Percentiles rank a stretch among this genome's conserved stretches.
Evolutionary conservation across 768 basidiomycete genomes (phyloP).

Genomic region (Mycena kentingensis): DNA sequence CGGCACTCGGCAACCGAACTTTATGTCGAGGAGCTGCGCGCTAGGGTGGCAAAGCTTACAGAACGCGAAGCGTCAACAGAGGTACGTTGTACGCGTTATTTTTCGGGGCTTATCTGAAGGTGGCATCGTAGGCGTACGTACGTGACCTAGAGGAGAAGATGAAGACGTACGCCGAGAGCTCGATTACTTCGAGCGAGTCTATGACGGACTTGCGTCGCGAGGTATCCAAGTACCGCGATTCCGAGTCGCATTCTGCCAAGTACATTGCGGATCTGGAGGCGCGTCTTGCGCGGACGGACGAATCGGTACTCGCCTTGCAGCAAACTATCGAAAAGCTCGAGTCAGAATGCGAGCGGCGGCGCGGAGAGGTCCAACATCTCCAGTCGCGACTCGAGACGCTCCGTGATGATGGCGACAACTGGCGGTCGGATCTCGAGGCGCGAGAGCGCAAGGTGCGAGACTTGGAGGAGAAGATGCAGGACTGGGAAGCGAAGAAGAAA

Average conservation of each 20-base stretch:
- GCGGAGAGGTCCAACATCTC: slow-evolving; percentile 68
- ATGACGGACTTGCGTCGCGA: slow-evolving; percentile 85
- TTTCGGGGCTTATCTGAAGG: slow-evolving; percentile 2
- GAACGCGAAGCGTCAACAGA: slow-evolving; percentile 93
- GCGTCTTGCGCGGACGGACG: slow-evolving; percentile 76
- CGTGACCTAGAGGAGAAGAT: slow-evolving; percentile 93
- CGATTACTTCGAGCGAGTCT: slow-evolving; percentile 73
- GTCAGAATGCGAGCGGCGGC: slow-evolving; percentile 70
- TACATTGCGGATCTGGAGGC: slow-evolving; percentile 89
- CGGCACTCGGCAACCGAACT: slow-evolving; percentile 78
- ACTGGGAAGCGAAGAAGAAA: slow-evolving; percentile 73
- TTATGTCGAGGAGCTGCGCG: slow-evolving; percentile 84
- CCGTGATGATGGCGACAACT: slow-evolving; percentile 74
- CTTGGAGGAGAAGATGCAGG: slow-evolving; percentile 76
- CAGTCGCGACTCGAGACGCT: slow-evolving; percentile 72
- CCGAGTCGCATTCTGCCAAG: slow-evolving; percentile 67
- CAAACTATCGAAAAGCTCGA: slow-evolving; percentile 78
- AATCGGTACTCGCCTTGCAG: slow-evolving; percentile 69
- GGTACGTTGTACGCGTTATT: slow-evolving; percentile 45
- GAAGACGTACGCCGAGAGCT: slow-evolving; percentile 80
- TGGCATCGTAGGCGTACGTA: slow-evolving; percentile 74
- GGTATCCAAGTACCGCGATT: slow-evolving; percentile 73
- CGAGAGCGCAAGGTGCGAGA: slow-evolving; percentile 76
- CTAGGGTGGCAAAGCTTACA: slow-evolving; percentile 75
- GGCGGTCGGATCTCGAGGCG: slow-evolving; percentile 82